Evolutionary conservation across 2,329 filamentous ascomycete genomes (phyloP).

Genomic region (Penicillium sp.): DNA sequence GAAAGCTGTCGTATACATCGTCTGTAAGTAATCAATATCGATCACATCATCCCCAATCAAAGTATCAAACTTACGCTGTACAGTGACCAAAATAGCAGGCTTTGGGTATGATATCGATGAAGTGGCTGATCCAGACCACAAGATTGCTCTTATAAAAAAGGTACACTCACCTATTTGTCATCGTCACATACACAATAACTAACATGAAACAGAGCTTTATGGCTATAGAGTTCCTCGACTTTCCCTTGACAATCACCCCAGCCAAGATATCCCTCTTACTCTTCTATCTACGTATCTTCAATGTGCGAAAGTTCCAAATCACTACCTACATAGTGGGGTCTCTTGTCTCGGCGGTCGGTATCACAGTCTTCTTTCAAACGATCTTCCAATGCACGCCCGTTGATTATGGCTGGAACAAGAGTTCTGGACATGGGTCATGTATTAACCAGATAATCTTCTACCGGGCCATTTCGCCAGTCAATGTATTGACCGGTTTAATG

Average conservation of each 20-base stretch:
- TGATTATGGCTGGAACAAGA: slow-evolving; percentile 22
- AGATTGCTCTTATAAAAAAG: slow-evolving; percentile 21
- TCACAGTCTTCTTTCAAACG: slow-evolving; percentile 23
- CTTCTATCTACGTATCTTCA: slow-evolving; percentile 32
- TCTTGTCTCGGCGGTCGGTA: slow-evolving; percentile 22
- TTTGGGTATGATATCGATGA: slow-evolving; percentile 21
- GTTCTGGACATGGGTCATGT: slow-evolving; percentile 16
- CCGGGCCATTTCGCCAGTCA: slow-evolving; percentile 20
- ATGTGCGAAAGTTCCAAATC: slow-evolving; percentile 19
- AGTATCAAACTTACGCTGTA: background rate
- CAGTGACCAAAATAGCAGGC: slow-evolving; percentile 23
- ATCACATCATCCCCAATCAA: background rate
- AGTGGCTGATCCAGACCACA: slow-evolving; percentile 7
- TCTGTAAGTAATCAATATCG: slow-evolving; percentile 18
- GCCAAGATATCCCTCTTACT: slow-evolving; percentile 31
- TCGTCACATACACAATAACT: too few relatives aligned
- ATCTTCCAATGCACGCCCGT: slow-evolving; percentile 31
- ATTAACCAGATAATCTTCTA: slow-evolving; percentile 25
- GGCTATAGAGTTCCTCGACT: slow-evolving; percentile 25
- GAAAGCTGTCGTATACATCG: slow-evolving; percentile 23
- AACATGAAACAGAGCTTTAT: slow-evolving; percentile 7
- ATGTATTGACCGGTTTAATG: slow-evolving; percentile 15
- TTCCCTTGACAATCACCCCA: slow-evolving; percentile 27
- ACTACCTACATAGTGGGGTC: slow-evolving; percentile 23
- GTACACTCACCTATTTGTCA: too few relatives aligned